These are phyloP conservation scores for Plectosphaerella sp. DNA, from an alignment of 2,329 filamentous ascomycete genomes.

Conservation along the genomic window DNA sequence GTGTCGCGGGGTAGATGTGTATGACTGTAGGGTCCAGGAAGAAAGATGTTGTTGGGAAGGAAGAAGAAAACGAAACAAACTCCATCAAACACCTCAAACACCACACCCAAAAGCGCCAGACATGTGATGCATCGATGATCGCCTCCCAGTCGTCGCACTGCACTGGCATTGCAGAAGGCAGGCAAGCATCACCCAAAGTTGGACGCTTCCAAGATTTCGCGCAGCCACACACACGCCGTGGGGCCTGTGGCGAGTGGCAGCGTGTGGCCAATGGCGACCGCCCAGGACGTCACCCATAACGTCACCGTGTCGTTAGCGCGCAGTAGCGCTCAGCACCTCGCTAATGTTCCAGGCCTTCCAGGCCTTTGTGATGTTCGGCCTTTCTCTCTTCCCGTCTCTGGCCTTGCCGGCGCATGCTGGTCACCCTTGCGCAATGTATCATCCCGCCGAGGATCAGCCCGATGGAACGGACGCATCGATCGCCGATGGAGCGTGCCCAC, in stretches of 20 bases:
- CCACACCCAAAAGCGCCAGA: neutral
- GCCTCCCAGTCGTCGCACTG: neutral
- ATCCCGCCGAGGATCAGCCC: no score
- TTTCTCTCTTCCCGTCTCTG: no score
- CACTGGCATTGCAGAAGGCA: neutral
- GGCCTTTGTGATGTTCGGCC: no score
- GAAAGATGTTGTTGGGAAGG: neutral
- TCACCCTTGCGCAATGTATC: no score
- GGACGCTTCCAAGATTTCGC: constrained; percentile 7
- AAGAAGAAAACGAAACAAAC: neutral
- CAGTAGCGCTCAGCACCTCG: neutral
- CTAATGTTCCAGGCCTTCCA: no score
- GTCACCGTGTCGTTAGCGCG: constrained; percentile 4
- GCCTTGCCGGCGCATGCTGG: no score
- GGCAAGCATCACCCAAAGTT: constrained; percentile 1
- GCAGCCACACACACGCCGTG: constrained; percentile 10
- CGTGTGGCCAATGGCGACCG: constrained; percentile 7
- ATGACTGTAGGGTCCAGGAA: neutral
- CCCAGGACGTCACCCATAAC: constrained; percentile 12
- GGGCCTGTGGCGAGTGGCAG: constrained; percentile 5
- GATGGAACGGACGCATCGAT: no score
- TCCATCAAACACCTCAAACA: neutral
- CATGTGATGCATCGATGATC: neutral
- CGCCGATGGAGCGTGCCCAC: no score
- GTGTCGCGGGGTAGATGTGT: neutral